A percentile compares a stretch with the other conserved stretches of the same genome.
These are phyloP conservation scores for Mucor saturninus DNA, from an alignment of 371 early-diverging fungal species.

Conservation along the genomic window DNA sequence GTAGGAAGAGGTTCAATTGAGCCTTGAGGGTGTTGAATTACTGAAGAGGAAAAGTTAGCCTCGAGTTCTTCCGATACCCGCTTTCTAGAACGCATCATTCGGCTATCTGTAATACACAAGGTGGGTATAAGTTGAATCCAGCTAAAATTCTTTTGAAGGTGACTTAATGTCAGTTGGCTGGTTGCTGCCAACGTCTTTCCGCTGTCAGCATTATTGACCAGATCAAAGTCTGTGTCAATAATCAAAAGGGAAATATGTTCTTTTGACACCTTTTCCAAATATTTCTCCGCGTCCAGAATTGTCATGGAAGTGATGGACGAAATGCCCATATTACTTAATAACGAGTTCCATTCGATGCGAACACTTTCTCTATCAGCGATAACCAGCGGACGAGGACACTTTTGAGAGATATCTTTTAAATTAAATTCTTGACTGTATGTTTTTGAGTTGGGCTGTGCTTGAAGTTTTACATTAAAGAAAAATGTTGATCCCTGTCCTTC, in stretches of 20 bases:
- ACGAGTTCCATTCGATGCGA: constrained; percentile 8
- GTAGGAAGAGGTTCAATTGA: constrained; percentile 5
- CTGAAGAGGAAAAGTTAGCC: background rate
- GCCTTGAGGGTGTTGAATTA: constrained; percentile 11
- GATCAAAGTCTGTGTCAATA: constrained; percentile 13
- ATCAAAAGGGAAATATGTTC: constrained; percentile 10
- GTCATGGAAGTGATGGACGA: background rate
- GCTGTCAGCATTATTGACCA: background rate
- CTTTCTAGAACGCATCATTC: background rate
- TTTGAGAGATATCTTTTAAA: constrained; percentile 9
- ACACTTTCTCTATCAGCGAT: constrained; percentile 21
- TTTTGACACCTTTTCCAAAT: background rate
- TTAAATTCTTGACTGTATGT: constrained; percentile 32
- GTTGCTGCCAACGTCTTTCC: background rate
- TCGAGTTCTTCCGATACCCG: background rate
- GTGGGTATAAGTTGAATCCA: constrained; percentile 8
- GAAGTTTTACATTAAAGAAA: constrained; percentile 39
- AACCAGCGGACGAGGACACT: constrained; percentile 15
- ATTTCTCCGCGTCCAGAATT: background rate
- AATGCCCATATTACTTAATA: constrained; percentile 5
- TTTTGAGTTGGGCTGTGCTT: constrained; percentile 21
- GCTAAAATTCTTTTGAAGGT: background rate
- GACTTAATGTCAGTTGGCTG: background rate
- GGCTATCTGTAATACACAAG: constrained; percentile 16
- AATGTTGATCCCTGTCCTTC: constrained; percentile 50